Percentiles rank a stretch among this genome's conserved stretches.
Conservation (phyloP, 2,329 filamentous ascomycete species). For the Cordyceps farinosa region DNA sequence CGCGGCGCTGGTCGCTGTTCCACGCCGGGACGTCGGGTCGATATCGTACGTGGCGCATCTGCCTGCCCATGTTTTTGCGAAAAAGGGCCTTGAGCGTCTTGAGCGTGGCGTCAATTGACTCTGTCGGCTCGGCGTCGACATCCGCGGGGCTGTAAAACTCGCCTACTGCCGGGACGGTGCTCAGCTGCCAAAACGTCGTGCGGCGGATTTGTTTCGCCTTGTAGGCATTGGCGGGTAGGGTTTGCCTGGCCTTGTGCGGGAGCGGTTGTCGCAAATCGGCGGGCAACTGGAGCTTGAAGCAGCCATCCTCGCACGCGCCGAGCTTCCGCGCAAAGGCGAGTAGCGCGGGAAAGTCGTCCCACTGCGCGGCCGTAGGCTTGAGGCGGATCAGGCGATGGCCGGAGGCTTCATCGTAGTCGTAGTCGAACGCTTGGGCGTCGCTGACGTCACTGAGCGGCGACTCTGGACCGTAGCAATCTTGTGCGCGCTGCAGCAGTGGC, state of each 20-base stretch:
- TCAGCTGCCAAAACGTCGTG: slow-evolving; percentile 36
- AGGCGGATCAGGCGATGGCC: slow-evolving; percentile 33
- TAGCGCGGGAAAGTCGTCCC: slow-evolving; percentile 35
- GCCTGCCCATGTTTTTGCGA: slow-evolving; percentile 32
- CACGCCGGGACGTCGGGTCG: slow-evolving; percentile 38
- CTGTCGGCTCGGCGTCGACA: slow-evolving; percentile 25
- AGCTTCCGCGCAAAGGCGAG: slow-evolving; percentile 32
- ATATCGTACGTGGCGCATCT: slow-evolving; percentile 37
- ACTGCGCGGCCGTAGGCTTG: slow-evolving; percentile 34
- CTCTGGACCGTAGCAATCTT: neutral
- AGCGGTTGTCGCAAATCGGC: slow-evolving; percentile 29
- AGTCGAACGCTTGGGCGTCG: slow-evolving; percentile 26
- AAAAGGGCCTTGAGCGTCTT: slow-evolving; percentile 35
- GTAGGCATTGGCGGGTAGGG: slow-evolving; percentile 35
- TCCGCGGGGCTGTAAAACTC: slow-evolving; percentile 29
- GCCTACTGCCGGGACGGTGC: slow-evolving; percentile 33
- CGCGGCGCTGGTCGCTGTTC: slow-evolving; percentile 33
- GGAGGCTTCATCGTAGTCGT: slow-evolving; percentile 30
- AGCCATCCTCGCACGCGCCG: slow-evolving; percentile 33
- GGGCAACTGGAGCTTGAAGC: slow-evolving; percentile 38
- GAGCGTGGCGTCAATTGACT: slow-evolving; percentile 28
- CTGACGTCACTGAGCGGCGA: slow-evolving; percentile 13
- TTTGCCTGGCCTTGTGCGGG: slow-evolving; percentile 30
- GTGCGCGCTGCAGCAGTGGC: neutral
- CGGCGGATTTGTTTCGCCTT: slow-evolving; percentile 33